Evolutionary conservation across 768 basidiomycete species (phyloP).

Genomic region (Terana coerulea): DNA sequence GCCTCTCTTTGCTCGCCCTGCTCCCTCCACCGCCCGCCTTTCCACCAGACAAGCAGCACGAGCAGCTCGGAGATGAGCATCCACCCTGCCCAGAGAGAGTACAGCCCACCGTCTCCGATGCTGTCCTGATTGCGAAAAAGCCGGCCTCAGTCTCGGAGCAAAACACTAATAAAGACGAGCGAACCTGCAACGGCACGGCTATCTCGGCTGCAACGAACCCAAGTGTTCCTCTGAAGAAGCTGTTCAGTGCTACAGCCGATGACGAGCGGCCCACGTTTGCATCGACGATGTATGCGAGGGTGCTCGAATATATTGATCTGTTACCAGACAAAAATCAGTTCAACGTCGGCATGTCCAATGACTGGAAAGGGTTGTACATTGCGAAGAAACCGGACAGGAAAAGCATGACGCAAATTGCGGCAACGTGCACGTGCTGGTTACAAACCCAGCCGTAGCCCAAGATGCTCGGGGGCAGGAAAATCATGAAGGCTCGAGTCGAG

Average conservation of each 20-base stretch:
- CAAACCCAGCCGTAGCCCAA: constrained; percentile 76
- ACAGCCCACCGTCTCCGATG: constrained; percentile 78
- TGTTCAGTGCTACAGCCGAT: constrained; percentile 73
- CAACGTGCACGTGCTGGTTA: constrained; percentile 56
- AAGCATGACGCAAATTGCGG: constrained; percentile 66
- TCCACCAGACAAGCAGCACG: constrained; percentile 55
- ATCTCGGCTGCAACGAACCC: constrained; percentile 71
- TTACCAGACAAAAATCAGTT: background rate
- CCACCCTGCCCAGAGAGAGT: constrained; percentile 61
- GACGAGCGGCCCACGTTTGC: constrained; percentile 79
- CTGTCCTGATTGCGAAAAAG: constrained; percentile 39
- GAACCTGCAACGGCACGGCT: constrained; percentile 67
- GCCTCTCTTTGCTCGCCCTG: constrained; percentile 42
- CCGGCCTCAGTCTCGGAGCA: background rate
- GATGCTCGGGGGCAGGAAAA: constrained; percentile 56
- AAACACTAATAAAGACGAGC: constrained; percentile 16
- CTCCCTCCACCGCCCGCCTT: constrained; percentile 59
- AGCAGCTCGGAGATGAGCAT: constrained; percentile 50
- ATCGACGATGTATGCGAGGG: constrained; percentile 84
- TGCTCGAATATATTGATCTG: constrained; percentile 62
- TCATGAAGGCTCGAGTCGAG: constrained; percentile 55
- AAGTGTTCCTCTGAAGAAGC: constrained; percentile 63
- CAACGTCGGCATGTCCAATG: background rate
- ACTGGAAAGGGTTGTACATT: constrained; percentile 45
- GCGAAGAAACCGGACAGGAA: constrained; percentile 72